Conservation (phyloP, 1,139 yeast species). For the Blastobotrys proliferans region DNA sequence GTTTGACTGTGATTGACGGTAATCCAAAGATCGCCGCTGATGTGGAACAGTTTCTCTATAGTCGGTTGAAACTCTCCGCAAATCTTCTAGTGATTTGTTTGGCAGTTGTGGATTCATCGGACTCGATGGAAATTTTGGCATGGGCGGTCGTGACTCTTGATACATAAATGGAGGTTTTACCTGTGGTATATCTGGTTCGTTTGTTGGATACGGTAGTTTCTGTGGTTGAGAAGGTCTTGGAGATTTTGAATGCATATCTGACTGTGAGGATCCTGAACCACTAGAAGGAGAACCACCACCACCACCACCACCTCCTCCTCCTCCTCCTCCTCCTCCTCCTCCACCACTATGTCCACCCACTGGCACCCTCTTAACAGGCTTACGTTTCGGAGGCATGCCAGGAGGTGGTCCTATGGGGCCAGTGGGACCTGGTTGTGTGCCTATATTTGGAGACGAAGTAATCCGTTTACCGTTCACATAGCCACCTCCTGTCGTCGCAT, state of each 20-base stretch:
- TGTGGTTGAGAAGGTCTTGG: not conserved
- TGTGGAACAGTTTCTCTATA: not conserved
- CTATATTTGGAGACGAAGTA: conserved; percentile 1
- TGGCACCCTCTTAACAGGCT: conserved; percentile 21
- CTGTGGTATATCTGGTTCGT: not conserved
- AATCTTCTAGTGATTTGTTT: conserved; percentile 4
- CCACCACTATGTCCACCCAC: conserved; percentile 13
- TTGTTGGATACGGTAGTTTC: conserved; percentile 1
- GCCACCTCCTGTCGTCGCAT: conserved; percentile 9
- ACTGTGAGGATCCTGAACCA: no score
- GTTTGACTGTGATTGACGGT: conserved; percentile 1
- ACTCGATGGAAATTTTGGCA: not conserved
- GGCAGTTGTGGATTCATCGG: not conserved
- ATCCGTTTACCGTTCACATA: conserved; percentile 20
- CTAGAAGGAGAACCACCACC: not conserved
- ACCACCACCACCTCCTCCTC: not conserved
- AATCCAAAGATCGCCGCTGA: not conserved
- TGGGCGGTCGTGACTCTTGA: not conserved
- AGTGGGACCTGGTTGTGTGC: not conserved
- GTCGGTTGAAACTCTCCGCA: not conserved
- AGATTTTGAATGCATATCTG: not conserved
- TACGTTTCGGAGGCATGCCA: conserved; percentile 18
- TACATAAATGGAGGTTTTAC: conserved; percentile 10
- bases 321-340: not conserved
- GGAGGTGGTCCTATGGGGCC: conserved; percentile 17